A percentile compares a stretch with the other conserved stretches of the same genome.
phyloP scores from a whole-genome alignment of 805 yeast species.

The Starmerella riodocensis region DNA sequence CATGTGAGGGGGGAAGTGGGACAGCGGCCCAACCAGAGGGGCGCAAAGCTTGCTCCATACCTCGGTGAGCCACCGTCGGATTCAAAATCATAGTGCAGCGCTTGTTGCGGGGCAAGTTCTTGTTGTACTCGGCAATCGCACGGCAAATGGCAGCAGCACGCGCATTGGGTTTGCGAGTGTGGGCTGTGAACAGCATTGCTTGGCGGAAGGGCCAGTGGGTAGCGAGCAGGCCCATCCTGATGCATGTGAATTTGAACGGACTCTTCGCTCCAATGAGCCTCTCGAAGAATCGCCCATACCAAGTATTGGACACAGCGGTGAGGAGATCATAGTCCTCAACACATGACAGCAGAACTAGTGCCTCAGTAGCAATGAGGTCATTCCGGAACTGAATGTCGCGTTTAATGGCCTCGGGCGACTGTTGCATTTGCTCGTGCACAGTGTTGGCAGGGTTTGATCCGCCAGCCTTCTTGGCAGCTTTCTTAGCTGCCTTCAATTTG shows the following conservation, averaged over 20 bases:
- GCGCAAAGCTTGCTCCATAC: constrained; percentile 27
- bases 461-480: constrained; percentile 19
- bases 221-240: constrained; percentile 33
- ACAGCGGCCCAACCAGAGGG: constrained; percentile 32
- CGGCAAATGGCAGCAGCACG: constrained; percentile 32
- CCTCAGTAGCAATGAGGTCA: constrained; percentile 32
- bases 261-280: constrained; percentile 27
- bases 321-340: constrained; percentile 32
- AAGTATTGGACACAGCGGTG: constrained; percentile 22
- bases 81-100: constrained; percentile 30
- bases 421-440: constrained; percentile 16
- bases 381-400: constrained; percentile 26
- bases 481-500: constrained; percentile 22
- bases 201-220: constrained; percentile 37
- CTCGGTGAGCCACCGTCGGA: constrained; percentile 30
- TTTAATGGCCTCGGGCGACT: constrained; percentile 22
- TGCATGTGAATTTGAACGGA: constrained; percentile 26
- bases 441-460: constrained; percentile 9
- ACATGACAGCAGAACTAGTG: constrained; percentile 30
- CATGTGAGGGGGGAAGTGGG: constrained; percentile 31
- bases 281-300: constrained; percentile 23
- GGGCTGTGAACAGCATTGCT: constrained; percentile 31
- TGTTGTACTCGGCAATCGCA: constrained; percentile 31
- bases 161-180: constrained; percentile 32
- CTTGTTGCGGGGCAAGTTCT: constrained; percentile 21